phyloP scores from a whole-genome alignment of 2,329 filamentous ascomycete species.

The Penicillium sp. region DNA sequence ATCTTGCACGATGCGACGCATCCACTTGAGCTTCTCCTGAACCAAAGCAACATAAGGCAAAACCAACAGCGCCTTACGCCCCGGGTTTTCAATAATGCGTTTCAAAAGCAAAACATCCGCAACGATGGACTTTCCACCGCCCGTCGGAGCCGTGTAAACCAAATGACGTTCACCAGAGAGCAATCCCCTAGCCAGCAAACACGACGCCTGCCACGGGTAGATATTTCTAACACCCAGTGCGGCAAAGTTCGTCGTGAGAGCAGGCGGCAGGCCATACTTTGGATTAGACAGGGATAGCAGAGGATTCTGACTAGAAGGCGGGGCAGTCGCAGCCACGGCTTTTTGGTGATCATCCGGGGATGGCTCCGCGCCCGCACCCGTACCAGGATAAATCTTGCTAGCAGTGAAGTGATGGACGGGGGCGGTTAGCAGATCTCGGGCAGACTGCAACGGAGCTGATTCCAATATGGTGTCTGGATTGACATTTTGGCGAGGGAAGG shows the following conservation, averaged over 20 bases:
- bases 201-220: constrained; percentile 78
- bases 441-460: constrained; percentile 27
- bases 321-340: constrained; percentile 52
- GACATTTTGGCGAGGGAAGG: constrained; percentile 10
- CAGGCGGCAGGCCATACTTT: constrained; percentile 61
- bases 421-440: constrained; percentile 29
- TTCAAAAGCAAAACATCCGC: constrained; percentile 73
- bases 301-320: constrained; percentile 42
- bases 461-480: constrained; percentile 15
- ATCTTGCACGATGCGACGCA: constrained; percentile 65
- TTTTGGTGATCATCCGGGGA: constrained; percentile 21
- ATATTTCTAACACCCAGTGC: constrained; percentile 69
- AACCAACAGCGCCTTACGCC: constrained; percentile 68
- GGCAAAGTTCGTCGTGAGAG: constrained; percentile 64
- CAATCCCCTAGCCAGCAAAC: constrained; percentile 66
- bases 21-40: constrained; percentile 75
- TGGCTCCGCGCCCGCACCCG: constrained; percentile 24
- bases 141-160: constrained; percentile 77
- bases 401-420: constrained; percentile 41
- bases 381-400: constrained; percentile 35
- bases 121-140: constrained; percentile 74
- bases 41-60: constrained; percentile 77
- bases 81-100: constrained; percentile 62
- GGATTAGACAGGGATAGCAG: constrained; percentile 62
- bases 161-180: constrained; percentile 66